Percentiles rank a stretch among this genome's conserved stretches.
Conservation (phyloP, 2,329 filamentous ascomycete species). For the Zopfia rhizophila region DNA sequence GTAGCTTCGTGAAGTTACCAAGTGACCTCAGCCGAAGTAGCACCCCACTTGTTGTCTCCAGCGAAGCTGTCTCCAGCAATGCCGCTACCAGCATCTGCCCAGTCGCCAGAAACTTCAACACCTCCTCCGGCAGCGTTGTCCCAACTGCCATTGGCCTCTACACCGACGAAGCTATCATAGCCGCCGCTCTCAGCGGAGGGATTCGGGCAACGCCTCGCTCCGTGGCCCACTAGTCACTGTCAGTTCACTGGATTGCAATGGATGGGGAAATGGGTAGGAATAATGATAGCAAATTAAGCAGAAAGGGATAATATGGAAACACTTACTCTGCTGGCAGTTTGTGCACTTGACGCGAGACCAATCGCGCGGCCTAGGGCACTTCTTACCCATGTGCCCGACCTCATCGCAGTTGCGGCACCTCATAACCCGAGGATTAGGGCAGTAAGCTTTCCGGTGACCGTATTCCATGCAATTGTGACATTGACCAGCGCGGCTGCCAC, state of each 20-base stretch:
- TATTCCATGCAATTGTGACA: slow-evolving; percentile 6
- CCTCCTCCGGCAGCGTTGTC: slow-evolving; percentile 20
- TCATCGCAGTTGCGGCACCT: slow-evolving; percentile 71
- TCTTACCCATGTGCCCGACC: slow-evolving; percentile 67
- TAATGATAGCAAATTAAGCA: slow-evolving; percentile 17
- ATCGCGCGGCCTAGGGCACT: slow-evolving; percentile 66
- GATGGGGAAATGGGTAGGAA: no score
- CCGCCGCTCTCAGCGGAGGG: slow-evolving; percentile 37
- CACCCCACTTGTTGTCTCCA: no score
- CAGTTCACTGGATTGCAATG: no score
- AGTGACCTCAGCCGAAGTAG: no score
- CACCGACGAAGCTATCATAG: slow-evolving; percentile 19
- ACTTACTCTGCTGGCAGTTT: slow-evolving; percentile 62
- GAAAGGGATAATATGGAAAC: neutral
- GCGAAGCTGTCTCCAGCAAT: slow-evolving; percentile 22
- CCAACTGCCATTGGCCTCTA: slow-evolving; percentile 22
- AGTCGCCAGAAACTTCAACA: slow-evolving; percentile 25
- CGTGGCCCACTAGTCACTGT: slow-evolving; percentile 57
- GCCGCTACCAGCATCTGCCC: slow-evolving; percentile 25
- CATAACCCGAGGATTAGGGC: slow-evolving; percentile 27
- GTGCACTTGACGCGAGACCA: slow-evolving; percentile 68
- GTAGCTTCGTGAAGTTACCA: no score
- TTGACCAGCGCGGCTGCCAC: slow-evolving; percentile 17
- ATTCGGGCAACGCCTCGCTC: slow-evolving; percentile 52
- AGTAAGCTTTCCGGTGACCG: slow-evolving; percentile 6